Evolutionary conservation across 2,329 filamentous ascomycete genomes (phyloP), one percentile per base, ranked within the genome.

Genomic region (Zalaria obscura): DNA sequence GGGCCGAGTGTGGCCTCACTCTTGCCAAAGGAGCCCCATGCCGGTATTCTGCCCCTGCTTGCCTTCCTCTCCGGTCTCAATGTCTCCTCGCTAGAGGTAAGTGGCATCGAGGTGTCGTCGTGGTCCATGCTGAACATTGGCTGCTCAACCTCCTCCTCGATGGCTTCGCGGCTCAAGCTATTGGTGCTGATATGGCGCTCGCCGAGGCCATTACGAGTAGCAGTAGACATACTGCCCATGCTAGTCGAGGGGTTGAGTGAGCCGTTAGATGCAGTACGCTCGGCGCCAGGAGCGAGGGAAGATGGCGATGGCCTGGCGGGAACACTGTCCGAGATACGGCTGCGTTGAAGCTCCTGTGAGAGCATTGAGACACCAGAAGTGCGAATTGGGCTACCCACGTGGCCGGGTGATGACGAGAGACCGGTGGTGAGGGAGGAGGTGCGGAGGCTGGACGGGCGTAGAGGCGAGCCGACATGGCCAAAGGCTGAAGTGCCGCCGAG

Each of bases 381-480:
- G 18, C 72, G 66, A 27, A 69, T 66, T 9, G 75, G 72, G 27
- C 70, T 74, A 18, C 71, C 67, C 34, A 76, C 54, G 44, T 70
- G 34, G 44, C 47, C 67, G 32, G 70, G 61, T 36, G 68, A 68
- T 8, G 64, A 57, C 45, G 73, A 69, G 28, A 65, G 66, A 5
- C 37, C 42, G 8, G 42, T 38, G 48, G 63, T 64, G 39, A 63
- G 61, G 33, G 66, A 66, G 32, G 71, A 67, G 35, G 71, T 67
- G 10, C 69, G 66, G 10, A 74, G 50, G 25, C 40, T 42, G 10
- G 40, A 46, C 29, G 47, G 45, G 39, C 77, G 75, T 1, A 81
- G 67, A 6, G 78, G 78, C 3, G 78, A 81, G 32, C 78, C 78
- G 36, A 81, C 70, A 52, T 78, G 75, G 36, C 74, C 73, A 6